phyloP scores from a whole-genome alignment of 108 stramenopile genomes.

The Nitzschia palea region DNA sequence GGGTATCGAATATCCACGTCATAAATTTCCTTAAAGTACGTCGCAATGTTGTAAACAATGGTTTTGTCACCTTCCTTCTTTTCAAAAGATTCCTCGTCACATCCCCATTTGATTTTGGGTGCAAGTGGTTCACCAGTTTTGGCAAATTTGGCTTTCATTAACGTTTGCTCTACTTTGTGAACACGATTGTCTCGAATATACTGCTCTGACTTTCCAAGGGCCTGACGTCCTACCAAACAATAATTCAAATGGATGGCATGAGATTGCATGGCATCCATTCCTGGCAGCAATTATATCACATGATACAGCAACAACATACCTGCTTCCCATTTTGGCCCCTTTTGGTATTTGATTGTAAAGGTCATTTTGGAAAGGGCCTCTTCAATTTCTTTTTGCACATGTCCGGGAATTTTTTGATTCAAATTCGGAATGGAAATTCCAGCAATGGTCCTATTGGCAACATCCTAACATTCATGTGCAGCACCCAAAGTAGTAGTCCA shows the following conservation, averaged over 20 bases:
- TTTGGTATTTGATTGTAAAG: background rate
- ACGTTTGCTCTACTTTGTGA: no score
- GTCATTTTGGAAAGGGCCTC: background rate
- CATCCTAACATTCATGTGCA: background rate
- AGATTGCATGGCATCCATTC: background rate
- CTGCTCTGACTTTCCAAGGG: no score
- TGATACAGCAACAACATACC: background rate
- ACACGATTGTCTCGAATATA: background rate
- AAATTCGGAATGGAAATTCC: background rate
- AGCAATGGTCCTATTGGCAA: background rate
- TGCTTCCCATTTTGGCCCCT: background rate
- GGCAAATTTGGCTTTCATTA: background rate
- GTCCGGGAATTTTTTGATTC: background rate
- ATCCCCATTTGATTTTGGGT: constrained; percentile 7
- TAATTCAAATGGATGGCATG: background rate
- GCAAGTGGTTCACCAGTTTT: background rate
- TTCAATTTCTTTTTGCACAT: background rate
- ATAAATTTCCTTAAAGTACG: constrained; percentile 21
- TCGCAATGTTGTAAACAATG: background rate
- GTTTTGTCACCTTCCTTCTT: background rate
- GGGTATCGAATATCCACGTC: constrained; percentile 3
- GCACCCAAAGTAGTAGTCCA: background rate
- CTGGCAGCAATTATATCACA: background rate
- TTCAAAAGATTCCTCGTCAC: background rate
- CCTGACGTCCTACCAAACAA: background rate